phyloP scores from a whole-genome alignment of 2,329 filamentous ascomycete genomes.

The Knufia fluminis region DNA sequence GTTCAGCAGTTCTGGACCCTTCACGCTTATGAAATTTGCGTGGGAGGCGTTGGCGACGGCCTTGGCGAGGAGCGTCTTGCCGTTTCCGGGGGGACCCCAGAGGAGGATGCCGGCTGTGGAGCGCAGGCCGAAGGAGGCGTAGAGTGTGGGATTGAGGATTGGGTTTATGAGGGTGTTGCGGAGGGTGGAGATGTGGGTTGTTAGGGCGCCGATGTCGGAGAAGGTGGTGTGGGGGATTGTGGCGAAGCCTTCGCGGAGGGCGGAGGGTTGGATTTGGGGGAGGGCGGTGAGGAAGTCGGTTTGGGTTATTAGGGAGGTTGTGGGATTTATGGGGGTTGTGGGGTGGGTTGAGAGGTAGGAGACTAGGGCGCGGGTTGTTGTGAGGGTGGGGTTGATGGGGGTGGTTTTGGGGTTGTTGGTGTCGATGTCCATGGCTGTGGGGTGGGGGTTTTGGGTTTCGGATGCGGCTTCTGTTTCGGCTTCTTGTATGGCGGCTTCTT shows the following conservation, averaged over 20 bases:
- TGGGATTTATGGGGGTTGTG: conserved; percentile 19
- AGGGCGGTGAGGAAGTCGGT: conserved; percentile 66
- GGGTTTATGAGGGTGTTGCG: conserved; percentile 80
- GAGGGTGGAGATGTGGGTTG: conserved; percentile 69
- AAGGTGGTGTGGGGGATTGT: conserved; percentile 90
- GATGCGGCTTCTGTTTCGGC: conserved; percentile 27
- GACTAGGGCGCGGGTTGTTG: neutral
- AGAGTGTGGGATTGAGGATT: conserved; percentile 72
- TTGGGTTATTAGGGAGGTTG: conserved; percentile 51
- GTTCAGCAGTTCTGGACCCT: conserved; percentile 90
- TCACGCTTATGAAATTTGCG: conserved; percentile 97
- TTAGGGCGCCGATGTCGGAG: conserved; percentile 80
- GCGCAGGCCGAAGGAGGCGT: conserved; percentile 66
- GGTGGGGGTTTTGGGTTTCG: no score
- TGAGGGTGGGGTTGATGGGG: neutral
- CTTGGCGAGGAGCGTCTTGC: conserved; percentile 92
- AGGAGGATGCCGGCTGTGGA: conserved; percentile 81
- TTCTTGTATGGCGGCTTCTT: conserved; percentile 23
- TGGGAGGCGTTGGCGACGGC: conserved; percentile 91
- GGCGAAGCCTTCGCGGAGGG: conserved; percentile 87
- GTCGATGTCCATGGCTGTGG: conserved; percentile 41
- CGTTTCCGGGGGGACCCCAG: conserved; percentile 93
- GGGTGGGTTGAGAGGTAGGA: neutral
- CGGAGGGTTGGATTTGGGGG: conserved; percentile 65
- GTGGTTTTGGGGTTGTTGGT: conserved; percentile 1